A percentile compares a stretch with the other conserved stretches of the same genome.
These are phyloP conservation scores for Angomonas deanei DNA, from an alignment of 208 protist species.

Conservation along the genomic window DNA sequence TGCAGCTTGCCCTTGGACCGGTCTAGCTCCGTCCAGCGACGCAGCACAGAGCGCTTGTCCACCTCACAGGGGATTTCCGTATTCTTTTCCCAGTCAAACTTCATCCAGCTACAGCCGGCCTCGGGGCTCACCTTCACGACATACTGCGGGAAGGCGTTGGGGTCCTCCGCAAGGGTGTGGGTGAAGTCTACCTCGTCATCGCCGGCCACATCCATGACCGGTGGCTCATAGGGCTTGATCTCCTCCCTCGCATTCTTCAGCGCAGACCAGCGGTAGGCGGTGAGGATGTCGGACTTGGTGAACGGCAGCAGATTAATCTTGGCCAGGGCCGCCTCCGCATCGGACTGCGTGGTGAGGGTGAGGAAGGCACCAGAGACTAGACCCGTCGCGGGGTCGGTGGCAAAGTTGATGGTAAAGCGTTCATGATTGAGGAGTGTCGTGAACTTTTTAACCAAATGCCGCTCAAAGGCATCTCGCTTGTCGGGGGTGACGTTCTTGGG, in stretches of 20 bases:
- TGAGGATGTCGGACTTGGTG: slow-evolving; percentile 64
- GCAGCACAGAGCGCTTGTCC: slow-evolving; percentile 57
- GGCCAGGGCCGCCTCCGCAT: slow-evolving; percentile 75
- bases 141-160: slow-evolving; percentile 77
- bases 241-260: slow-evolving; percentile 44
- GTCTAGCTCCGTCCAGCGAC: slow-evolving; percentile 80
- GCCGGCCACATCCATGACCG: slow-evolving; percentile 34
- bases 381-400: slow-evolving; percentile 51
- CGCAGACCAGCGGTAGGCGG: slow-evolving; percentile 76
- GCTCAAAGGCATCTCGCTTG: slow-evolving; percentile 62
- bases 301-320: slow-evolving; percentile 80
- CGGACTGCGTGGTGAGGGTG: slow-evolving; percentile 50
- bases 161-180: slow-evolving; percentile 82
- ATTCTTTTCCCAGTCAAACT: slow-evolving; percentile 78
- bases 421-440: slow-evolving; percentile 60
- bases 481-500: slow-evolving; percentile 84
- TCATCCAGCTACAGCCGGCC: slow-evolving; percentile 82
- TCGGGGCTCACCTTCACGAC: slow-evolving; percentile 67
- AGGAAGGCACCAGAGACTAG: slow-evolving; percentile 78
- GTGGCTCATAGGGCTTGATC: slow-evolving; percentile 66
- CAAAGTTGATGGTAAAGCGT: slow-evolving; percentile 66
- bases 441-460: slow-evolving; percentile 58
- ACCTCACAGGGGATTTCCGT: slow-evolving; percentile 66
- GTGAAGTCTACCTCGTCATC: slow-evolving; percentile 64
- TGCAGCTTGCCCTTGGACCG: slow-evolving; percentile 51